A percentile compares a stretch with the other conserved stretches of the same genome.
Evolutionary conservation across 2,329 filamentous ascomycete species (phyloP).

Genomic region (Colletotrichum acutatum): DNA sequence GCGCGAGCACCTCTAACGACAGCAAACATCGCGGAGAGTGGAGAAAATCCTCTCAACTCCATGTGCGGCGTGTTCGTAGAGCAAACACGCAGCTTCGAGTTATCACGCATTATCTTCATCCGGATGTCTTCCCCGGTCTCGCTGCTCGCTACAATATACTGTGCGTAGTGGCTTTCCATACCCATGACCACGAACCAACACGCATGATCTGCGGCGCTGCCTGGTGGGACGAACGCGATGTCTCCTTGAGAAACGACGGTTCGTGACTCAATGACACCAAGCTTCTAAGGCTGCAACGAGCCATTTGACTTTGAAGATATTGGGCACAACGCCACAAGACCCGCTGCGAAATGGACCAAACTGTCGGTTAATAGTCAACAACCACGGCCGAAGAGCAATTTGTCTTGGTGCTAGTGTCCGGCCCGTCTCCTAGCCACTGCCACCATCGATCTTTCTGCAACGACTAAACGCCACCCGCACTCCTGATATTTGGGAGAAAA

Average conservation of each 20-base stretch:
- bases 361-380: slow-evolving; percentile 3
- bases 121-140: slow-evolving; percentile 15
- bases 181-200: slow-evolving; percentile 5
- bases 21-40: slow-evolving; percentile 28
- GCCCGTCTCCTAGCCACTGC: slow-evolving; percentile 16
- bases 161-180: not conserved
- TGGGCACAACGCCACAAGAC: not conserved
- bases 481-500: slow-evolving; percentile 11
- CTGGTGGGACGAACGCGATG: not conserved
- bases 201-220: slow-evolving; percentile 9
- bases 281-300: not conserved
- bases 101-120: not conserved
- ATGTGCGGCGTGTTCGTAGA: not conserved
- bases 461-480: slow-evolving; percentile 17
- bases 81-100: slow-evolving; percentile 8
- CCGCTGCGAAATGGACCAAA: not conserved
- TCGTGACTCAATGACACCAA: not conserved
- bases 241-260: not conserved
- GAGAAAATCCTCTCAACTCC: slow-evolving; percentile 3
- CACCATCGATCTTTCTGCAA: slow-evolving; percentile 6
- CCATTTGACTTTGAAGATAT: not conserved
- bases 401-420: slow-evolving; percentile 4
- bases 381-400: not conserved
- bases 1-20: not conserved
- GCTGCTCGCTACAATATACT: not conserved